Percentiles rank a stretch among this genome's conserved stretches.
These are phyloP conservation scores for Hygrophila difformis DNA, from an alignment of 257 asterid genomes.

Conservation along the genomic window DNA sequence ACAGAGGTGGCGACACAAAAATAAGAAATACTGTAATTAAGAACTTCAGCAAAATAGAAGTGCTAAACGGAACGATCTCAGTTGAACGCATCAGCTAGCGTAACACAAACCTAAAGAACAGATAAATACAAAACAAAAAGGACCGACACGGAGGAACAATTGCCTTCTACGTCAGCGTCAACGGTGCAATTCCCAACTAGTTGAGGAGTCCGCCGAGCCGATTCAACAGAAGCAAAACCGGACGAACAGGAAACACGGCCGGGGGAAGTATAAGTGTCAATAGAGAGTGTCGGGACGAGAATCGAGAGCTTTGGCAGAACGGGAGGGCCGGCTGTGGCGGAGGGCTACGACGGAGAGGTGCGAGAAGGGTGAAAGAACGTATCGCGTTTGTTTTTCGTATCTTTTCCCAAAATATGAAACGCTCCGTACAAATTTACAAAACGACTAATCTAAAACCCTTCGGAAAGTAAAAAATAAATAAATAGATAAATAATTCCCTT, in stretches of 20 bases:
- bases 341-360: neutral
- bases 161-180: conserved; percentile 13
- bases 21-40: no score
- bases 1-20: neutral
- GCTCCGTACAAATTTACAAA: no score
- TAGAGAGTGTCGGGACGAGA: neutral
- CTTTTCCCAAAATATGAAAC: no score
- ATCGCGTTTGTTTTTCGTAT: neutral
- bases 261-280: neutral
- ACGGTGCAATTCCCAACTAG: conserved; percentile 17
- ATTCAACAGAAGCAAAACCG: conserved; percentile 13
- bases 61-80: conserved; percentile 18
- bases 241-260: conserved; percentile 7
- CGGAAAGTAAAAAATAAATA: no score
- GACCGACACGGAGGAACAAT: neutral
- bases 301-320: neutral
- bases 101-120: conserved; percentile 3
- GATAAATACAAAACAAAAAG: neutral
- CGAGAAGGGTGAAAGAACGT: neutral
- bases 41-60: neutral
- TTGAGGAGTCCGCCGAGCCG: conserved; percentile 14
- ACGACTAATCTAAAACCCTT: no score
- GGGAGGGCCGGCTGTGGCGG: neutral
- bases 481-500: no score
- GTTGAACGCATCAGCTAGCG: conserved; percentile 13